Evolutionary conservation across 1,284 basidiomycete genomes (phyloP).

Genomic region (Apiotrichum veenhuisii): DNA sequence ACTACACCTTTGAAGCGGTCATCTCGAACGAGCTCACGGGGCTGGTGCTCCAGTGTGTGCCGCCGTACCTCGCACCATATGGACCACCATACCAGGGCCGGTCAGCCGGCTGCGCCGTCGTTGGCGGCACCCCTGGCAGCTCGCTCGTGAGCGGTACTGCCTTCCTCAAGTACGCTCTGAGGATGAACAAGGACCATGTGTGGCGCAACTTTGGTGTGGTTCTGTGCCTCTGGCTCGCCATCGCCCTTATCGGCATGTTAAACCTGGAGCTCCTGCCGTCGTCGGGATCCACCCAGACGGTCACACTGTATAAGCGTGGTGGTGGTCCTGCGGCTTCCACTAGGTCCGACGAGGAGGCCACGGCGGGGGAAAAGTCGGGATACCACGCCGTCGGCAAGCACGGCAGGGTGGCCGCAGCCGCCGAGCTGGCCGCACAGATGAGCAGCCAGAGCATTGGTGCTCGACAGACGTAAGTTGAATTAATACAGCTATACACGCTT

Average conservation of each 20-base stretch:
- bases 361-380: slow-evolving; percentile 7
- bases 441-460: background rate
- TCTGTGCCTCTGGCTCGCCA: slow-evolving; percentile 38
- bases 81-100: slow-evolving; percentile 38
- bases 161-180: slow-evolving; percentile 49
- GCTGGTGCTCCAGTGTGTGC: slow-evolving; percentile 39
- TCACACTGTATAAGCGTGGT: slow-evolving; percentile 31
- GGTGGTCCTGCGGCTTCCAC: slow-evolving; percentile 2
- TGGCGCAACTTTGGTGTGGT: slow-evolving; percentile 53
- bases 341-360: slow-evolving; percentile 23
- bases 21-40: slow-evolving; percentile 51
- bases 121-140: slow-evolving; percentile 33
- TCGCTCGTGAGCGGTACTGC: slow-evolving; percentile 20
- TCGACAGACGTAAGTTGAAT: background rate
- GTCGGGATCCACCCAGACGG: slow-evolving; percentile 30
- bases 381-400: background rate
- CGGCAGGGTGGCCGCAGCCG: background rate
- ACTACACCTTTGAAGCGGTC: slow-evolving; percentile 33
- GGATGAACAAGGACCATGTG: slow-evolving; percentile 42
- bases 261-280: slow-evolving; percentile 19
- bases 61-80: slow-evolving; percentile 46
- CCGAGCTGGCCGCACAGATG: background rate
- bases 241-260: slow-evolving; percentile 9
- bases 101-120: slow-evolving; percentile 40
- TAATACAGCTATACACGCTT: no score